phyloP scores from a whole-genome alignment of 2,329 filamentous ascomycete species.

The Ascochyta koolunga region DNA sequence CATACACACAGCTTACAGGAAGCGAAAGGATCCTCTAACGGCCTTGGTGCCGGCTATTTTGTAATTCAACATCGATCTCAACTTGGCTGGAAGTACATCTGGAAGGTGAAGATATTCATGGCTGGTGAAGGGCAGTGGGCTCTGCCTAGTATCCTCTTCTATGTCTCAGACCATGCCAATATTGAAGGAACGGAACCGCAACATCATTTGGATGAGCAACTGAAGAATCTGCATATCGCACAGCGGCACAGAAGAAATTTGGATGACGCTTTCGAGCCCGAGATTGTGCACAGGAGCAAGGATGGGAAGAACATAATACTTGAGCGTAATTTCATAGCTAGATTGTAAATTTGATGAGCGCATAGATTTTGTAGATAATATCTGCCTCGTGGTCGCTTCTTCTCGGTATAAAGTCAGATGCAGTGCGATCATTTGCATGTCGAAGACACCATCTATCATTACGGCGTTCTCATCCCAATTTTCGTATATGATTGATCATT shows the following conservation, averaged over 20 bases:
- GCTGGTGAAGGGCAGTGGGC: background rate
- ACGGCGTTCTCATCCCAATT: too few species aligned
- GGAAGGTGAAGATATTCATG: slow-evolving; percentile 12
- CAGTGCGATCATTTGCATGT: too few species aligned
- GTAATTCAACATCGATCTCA: slow-evolving; percentile 20
- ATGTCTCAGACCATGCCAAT: slow-evolving; percentile 5
- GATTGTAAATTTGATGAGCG: background rate
- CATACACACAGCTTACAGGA: background rate
- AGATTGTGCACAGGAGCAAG: background rate
- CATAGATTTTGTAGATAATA: background rate
- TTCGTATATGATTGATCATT: too few species aligned
- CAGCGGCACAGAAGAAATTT: background rate
- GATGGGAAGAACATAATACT: slow-evolving; percentile 11
- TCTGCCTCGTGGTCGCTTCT: background rate
- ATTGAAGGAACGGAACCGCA: background rate
- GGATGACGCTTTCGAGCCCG: background rate
- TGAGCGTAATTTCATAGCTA: slow-evolving; percentile 6
- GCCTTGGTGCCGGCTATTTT: slow-evolving; percentile 18
- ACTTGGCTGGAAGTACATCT: slow-evolving; percentile 19
- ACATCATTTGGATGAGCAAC: slow-evolving; percentile 1
- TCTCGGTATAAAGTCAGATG: too few species aligned
- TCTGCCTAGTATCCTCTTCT: slow-evolving; percentile 11
- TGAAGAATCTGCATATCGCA: background rate
- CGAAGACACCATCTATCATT: too few species aligned
- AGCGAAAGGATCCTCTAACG: slow-evolving; percentile 15